Evolutionary conservation across 345 rosid genomes (phyloP).

Genomic region (Limnanthes douglasii): DNA sequence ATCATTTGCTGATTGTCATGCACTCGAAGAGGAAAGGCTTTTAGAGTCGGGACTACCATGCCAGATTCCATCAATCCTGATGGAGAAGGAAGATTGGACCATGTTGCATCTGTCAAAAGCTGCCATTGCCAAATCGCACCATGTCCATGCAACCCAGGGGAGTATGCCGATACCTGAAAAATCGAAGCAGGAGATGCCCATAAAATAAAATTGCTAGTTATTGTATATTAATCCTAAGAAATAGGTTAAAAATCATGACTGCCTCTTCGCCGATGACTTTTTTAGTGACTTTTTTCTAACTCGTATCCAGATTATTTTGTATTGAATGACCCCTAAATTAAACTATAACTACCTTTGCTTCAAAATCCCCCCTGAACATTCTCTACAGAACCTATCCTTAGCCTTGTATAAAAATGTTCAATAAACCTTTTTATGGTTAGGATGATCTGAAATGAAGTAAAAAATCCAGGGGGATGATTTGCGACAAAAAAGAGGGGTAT

Average conservation of each 20-base stretch:
- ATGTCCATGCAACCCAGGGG: constrained; percentile 73
- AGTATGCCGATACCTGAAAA: constrained; percentile 77
- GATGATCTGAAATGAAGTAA: too few relatives aligned
- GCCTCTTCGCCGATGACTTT: constrained; percentile 1
- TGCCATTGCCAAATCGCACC: constrained; percentile 75
- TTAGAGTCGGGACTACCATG: constrained; percentile 67
- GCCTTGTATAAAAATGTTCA: too few relatives aligned
- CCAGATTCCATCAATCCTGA: constrained; percentile 75
- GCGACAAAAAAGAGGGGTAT: too few relatives aligned
- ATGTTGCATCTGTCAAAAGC: constrained; percentile 73
- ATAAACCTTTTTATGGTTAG: too few relatives aligned
- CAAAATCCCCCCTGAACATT: too few relatives aligned
- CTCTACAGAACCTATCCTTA: too few relatives aligned
- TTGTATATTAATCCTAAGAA: neutral
- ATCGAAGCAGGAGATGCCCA: neutral
- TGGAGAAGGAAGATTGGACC: constrained; percentile 92
- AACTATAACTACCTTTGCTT: too few relatives aligned
- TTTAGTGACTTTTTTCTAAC: too few relatives aligned
- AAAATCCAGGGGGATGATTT: too few relatives aligned
- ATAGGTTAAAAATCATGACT: neutral
- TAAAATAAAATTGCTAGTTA: neutral
- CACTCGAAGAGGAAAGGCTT: constrained; percentile 49
- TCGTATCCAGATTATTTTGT: too few relatives aligned
- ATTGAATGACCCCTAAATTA: too few relatives aligned
- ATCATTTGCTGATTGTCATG: constrained; percentile 81